Percentiles rank a stretch among this genome's conserved stretches.
Evolutionary conservation across 805 yeast species (phyloP).

Genomic region (Spathaspora hagerdaliae): DNA sequence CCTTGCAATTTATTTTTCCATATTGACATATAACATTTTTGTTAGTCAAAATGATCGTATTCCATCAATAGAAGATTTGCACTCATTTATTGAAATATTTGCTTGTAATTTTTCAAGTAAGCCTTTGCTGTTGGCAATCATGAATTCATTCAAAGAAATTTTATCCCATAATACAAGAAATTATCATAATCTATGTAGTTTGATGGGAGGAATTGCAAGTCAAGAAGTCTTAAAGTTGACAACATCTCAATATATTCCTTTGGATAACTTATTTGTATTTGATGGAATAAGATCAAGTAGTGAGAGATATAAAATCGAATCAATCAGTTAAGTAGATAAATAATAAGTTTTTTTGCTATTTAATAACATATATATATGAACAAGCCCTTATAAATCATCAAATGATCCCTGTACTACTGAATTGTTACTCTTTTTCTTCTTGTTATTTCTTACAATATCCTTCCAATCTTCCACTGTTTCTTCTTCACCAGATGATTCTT

Average conservation of each 20-base stretch:
- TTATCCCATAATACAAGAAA: conserved; percentile 38
- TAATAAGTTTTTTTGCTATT: conserved; percentile 8
- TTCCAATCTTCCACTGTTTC: conserved; percentile 81
- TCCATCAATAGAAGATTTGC: conserved; percentile 20
- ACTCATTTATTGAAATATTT: conserved; percentile 16
- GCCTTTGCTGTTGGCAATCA: conserved; percentile 3
- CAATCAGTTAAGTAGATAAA: background rate
- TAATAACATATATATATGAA: background rate
- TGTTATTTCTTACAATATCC: conserved; percentile 63
- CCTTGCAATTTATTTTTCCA: conserved; percentile 39
- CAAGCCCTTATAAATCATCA: conserved; percentile 39
- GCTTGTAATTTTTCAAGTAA: conserved; percentile 9
- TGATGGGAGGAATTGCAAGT: conserved; percentile 81
- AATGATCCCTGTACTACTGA: conserved; percentile 53
- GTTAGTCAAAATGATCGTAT: conserved; percentile 8
- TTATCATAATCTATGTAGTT: conserved; percentile 57
- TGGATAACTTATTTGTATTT: conserved; percentile 64
- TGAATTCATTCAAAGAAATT: conserved; percentile 25
- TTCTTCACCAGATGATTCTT: conserved; percentile 42
- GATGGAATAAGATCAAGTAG: conserved; percentile 65
- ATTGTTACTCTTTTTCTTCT: conserved; percentile 47
- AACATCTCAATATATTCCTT: conserved; percentile 77
- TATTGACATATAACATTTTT: conserved; percentile 30
- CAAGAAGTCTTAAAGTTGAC: conserved; percentile 78
- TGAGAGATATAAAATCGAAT: conserved; percentile 29